Evolutionary conservation across 116 monocot species (phyloP).

Genomic region (Zostera marina): DNA sequence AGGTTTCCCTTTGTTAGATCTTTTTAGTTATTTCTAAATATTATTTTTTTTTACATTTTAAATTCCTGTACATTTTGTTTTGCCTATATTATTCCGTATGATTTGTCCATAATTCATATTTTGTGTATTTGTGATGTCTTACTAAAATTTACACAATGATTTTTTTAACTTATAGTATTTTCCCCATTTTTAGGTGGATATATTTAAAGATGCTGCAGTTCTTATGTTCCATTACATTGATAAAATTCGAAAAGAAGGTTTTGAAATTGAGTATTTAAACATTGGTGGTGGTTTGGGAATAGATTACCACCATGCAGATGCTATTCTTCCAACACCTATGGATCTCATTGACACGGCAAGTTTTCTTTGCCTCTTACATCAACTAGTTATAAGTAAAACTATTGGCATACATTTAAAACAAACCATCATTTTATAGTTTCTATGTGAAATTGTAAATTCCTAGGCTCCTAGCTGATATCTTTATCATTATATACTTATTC

Average conservation of each 20-base stretch:
- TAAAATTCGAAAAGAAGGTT: constrained; percentile 81
- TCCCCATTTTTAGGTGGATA: constrained; percentile 55
- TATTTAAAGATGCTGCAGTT: constrained; percentile 94
- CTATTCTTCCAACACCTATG: constrained; percentile 91
- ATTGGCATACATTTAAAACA: neutral
- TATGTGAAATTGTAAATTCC: no score
- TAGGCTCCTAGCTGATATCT: no score
- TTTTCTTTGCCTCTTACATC: constrained; percentile 1
- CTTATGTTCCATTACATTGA: constrained; percentile 95
- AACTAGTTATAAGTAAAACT: neutral
- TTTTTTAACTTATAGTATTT: neutral
- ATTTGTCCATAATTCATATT: no score
- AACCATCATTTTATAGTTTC: neutral
- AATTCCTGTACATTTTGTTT: no score
- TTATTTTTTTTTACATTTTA: no score
- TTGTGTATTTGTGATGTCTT: no score
- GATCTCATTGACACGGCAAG: constrained; percentile 98
- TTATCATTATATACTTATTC: neutral
- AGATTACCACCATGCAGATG: constrained; percentile 81
- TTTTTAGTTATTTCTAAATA: no score
- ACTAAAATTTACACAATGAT: no score
- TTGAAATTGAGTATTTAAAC: constrained; percentile 72
- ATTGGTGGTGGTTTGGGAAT: constrained; percentile 98
- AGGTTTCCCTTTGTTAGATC: no score
- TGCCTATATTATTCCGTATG: no score